Evolutionary conservation across 495 filamentous ascomycete genomes (phyloP).

Genomic region (Penicillium nucicola): DNA sequence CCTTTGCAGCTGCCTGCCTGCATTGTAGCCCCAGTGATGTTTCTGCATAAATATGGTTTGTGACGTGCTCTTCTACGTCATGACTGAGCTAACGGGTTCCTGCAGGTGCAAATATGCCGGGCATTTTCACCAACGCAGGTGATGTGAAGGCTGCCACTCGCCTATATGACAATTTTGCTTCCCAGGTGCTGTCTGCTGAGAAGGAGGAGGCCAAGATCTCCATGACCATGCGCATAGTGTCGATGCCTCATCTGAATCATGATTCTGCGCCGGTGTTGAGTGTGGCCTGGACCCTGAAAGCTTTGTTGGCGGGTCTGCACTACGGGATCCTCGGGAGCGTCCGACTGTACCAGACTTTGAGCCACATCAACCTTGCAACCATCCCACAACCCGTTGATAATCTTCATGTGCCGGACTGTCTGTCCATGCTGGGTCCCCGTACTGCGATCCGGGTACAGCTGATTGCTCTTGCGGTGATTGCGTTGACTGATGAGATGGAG

Average conservation of each 20-base stretch:
- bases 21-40: constrained; percentile 66
- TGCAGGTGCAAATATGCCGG: constrained; percentile 12
- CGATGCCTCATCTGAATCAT: constrained; percentile 16
- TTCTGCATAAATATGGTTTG: constrained; percentile 65
- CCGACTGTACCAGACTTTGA: constrained; percentile 61
- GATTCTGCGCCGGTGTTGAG: constrained; percentile 52
- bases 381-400: constrained; percentile 43
- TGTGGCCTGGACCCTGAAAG: constrained; percentile 71
- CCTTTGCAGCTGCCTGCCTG: constrained; percentile 69
- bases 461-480: constrained; percentile 39
- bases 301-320: constrained; percentile 65
- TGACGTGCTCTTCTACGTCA: constrained; percentile 5
- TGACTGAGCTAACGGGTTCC: constrained; percentile 9
- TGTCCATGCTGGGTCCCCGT: constrained; percentile 11
- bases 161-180: constrained; percentile 39
- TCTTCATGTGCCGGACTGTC: constrained; percentile 7
- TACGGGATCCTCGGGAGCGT: constrained; percentile 71
- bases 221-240: constrained; percentile 29
- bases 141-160: constrained; percentile 28
- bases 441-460: constrained; percentile 22
- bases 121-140: constrained; percentile 34
- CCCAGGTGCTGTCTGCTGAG: constrained; percentile 32
- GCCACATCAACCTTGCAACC: constrained; percentile 55
- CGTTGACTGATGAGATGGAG: constrained; percentile 34
- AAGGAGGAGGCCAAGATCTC: constrained; percentile 32